Evolutionary conservation across 208 protist species (phyloP).

Genomic region (Naegleria gruberi): DNA sequence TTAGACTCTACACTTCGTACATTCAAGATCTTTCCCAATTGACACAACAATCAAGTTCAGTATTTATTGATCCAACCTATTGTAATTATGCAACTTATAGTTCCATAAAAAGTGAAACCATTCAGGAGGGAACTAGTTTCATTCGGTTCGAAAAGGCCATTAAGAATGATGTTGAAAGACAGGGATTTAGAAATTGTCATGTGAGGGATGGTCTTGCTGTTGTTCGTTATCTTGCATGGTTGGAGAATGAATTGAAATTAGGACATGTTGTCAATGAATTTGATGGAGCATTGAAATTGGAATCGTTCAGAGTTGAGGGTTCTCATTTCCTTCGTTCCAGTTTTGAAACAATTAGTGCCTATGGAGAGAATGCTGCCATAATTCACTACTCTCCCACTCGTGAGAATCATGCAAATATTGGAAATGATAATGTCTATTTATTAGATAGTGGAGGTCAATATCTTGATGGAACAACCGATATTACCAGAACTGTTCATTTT

Average conservation of each 20-base stretch:
- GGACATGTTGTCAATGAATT: constrained; percentile 64
- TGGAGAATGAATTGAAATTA: constrained; percentile 39
- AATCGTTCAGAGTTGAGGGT: constrained; percentile 56
- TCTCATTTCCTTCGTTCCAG: constrained; percentile 73
- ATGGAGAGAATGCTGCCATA: constrained; percentile 80
- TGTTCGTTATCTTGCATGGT: constrained; percentile 78
- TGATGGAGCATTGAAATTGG: constrained; percentile 60
- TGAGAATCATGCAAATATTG: constrained; percentile 49
- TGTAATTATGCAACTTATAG: constrained; percentile 34
- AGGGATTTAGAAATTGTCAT: constrained; percentile 78
- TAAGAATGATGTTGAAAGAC: constrained; percentile 79
- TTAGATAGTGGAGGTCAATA: constrained; percentile 91
- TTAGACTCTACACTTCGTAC: neutral
- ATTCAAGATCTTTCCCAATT: no score
- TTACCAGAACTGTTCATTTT: constrained; percentile 91
- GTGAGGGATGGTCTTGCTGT: constrained; percentile 79
- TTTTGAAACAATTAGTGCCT: constrained; percentile 79
- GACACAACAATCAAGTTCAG: neutral
- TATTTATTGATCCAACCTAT: constrained; percentile 38
- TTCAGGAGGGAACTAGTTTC: neutral
- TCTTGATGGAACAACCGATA: constrained; percentile 88
- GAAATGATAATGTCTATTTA: constrained; percentile 73
- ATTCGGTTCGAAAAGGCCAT: constrained; percentile 59
- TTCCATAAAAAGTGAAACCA: constrained; percentile 20
- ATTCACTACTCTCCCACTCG: constrained; percentile 80